Conservation (phyloP, 352 stramenopile species). For the Pythium aphanidermatum region DNA sequence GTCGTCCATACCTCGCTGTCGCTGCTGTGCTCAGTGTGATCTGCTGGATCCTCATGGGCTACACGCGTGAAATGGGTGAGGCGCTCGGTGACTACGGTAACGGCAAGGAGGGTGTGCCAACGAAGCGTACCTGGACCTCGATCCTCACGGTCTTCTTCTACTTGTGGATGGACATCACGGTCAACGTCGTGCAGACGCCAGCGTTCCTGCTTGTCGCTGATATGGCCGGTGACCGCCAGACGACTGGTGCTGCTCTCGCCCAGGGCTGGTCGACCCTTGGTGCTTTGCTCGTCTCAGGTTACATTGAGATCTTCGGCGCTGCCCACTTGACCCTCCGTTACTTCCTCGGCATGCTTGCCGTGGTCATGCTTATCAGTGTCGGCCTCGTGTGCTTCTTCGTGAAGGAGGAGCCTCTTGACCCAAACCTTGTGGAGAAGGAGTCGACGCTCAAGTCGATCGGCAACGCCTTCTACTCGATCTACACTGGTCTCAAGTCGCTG, state of each 20-base stretch:
- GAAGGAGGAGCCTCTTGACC: constrained; percentile 33
- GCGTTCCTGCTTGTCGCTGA: constrained; percentile 45
- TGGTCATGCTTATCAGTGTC: constrained; percentile 29
- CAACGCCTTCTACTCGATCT: constrained; percentile 29
- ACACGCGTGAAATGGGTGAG: constrained; percentile 39
- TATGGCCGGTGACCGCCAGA: constrained; percentile 49
- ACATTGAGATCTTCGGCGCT: constrained; percentile 41
- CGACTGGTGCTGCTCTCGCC: constrained; percentile 32
- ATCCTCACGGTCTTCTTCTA: constrained; percentile 54
- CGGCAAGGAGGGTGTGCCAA: constrained; percentile 22
- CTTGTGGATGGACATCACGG: constrained; percentile 55
- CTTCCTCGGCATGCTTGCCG: constrained; percentile 50
- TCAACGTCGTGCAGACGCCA: constrained; percentile 47
- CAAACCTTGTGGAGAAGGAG: neutral
- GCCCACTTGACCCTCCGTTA: constrained; percentile 38
- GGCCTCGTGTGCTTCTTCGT: constrained; percentile 22
- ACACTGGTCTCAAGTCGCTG: constrained; percentile 31
- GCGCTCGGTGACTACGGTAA: constrained; percentile 36
- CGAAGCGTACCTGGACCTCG: constrained; percentile 36
- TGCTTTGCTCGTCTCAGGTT: constrained; percentile 37
- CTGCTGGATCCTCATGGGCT: constrained; percentile 53
- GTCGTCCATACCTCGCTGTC: constrained; percentile 33
- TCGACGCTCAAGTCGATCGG: constrained; percentile 10
- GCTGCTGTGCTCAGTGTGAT: constrained; percentile 27
- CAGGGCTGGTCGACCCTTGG: constrained; percentile 43